A percentile compares a stretch with the other conserved stretches of the same genome.
Conservation (phyloP, 345 rosid species). For the Pelargonium nanum region DNA sequence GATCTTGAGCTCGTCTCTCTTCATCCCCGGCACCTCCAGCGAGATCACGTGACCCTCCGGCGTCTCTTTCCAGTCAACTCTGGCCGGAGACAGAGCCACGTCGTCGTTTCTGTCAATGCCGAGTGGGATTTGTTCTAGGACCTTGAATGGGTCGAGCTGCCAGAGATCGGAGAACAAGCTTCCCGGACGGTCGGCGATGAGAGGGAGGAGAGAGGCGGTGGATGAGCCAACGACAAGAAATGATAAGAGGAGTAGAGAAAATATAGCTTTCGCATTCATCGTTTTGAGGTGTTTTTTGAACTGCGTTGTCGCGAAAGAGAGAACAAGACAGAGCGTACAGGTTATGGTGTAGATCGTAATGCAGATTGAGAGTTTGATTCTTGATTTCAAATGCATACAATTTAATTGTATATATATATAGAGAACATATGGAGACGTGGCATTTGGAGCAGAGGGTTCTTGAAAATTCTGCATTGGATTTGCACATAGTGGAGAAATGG, state of each 20-base stretch:
- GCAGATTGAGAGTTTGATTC: too few species aligned
- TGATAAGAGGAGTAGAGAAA: conserved; percentile 3
- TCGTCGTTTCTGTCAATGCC: conserved; percentile 30
- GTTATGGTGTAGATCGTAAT: too few species aligned
- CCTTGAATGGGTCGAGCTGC: conserved; percentile 49
- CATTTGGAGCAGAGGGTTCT: too few species aligned
- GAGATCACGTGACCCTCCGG: conserved; percentile 41
- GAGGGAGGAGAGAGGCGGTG: conserved; percentile 34
- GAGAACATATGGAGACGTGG: too few species aligned
- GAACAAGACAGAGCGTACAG: too few species aligned
- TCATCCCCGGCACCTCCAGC: conserved; percentile 61
- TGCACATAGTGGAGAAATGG: too few species aligned
- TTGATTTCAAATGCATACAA: too few species aligned
- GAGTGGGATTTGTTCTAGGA: conserved; percentile 57
- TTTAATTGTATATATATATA: too few species aligned
- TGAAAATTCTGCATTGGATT: too few species aligned
- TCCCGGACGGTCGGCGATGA: conserved; percentile 36
- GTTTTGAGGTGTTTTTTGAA: too few species aligned
- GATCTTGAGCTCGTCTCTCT: conserved; percentile 49
- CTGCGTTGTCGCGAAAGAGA: too few species aligned
- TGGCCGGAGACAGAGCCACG: conserved; percentile 32
- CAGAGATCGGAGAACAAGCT: conserved; percentile 33
- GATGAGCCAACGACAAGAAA: conserved; percentile 14
- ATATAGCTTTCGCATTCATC: background rate
- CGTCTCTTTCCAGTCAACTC: conserved; percentile 76